Evolutionary conservation across 352 stramenopile species (phyloP).

Genomic region (Pythium folliculosum): DNA sequence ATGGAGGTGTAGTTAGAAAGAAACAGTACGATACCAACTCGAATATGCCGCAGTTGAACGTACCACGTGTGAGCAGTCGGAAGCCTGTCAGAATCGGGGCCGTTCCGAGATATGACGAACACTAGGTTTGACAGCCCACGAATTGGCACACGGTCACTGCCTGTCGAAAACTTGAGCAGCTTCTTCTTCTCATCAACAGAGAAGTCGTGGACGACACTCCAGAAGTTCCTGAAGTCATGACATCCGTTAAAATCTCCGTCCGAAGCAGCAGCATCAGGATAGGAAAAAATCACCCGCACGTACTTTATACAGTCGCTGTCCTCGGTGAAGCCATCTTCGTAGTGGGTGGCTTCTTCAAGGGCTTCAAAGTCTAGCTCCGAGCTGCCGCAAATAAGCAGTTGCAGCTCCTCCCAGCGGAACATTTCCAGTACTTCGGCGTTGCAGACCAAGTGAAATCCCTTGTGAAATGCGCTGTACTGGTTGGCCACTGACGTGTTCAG

Average conservation of each 20-base stretch:
- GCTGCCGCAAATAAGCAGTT: slow-evolving; percentile 76
- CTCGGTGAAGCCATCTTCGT: slow-evolving; percentile 75
- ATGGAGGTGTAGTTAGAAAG: no score
- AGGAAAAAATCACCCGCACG: slow-evolving; percentile 3
- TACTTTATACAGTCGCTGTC: slow-evolving; percentile 65
- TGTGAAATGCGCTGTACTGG: slow-evolving; percentile 76
- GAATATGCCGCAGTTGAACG: slow-evolving; percentile 5
- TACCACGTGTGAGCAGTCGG: slow-evolving; percentile 88
- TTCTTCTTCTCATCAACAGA: slow-evolving; percentile 85
- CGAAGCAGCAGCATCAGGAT: neutral
- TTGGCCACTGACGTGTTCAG: slow-evolving; percentile 57
- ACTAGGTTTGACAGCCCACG: slow-evolving; percentile 74
- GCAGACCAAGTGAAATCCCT: slow-evolving; percentile 75
- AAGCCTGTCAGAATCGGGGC: slow-evolving; percentile 78
- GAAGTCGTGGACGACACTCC: slow-evolving; percentile 80
- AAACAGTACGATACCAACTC: slow-evolving; percentile 16
- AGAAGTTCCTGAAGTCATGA: slow-evolving; percentile 58
- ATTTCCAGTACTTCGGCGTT: slow-evolving; percentile 71
- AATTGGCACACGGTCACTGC: slow-evolving; percentile 85
- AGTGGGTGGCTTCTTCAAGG: slow-evolving; percentile 70
- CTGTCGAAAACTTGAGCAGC: slow-evolving; percentile 83
- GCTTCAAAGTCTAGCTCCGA: slow-evolving; percentile 78
- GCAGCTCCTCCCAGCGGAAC: slow-evolving; percentile 81
- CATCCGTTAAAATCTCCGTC: neutral
- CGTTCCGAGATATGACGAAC: slow-evolving; percentile 87